These are phyloP conservation scores for Nitzschia sp. DNA, from an alignment of 108 stramenopile genomes.

Conservation along the genomic window DNA sequence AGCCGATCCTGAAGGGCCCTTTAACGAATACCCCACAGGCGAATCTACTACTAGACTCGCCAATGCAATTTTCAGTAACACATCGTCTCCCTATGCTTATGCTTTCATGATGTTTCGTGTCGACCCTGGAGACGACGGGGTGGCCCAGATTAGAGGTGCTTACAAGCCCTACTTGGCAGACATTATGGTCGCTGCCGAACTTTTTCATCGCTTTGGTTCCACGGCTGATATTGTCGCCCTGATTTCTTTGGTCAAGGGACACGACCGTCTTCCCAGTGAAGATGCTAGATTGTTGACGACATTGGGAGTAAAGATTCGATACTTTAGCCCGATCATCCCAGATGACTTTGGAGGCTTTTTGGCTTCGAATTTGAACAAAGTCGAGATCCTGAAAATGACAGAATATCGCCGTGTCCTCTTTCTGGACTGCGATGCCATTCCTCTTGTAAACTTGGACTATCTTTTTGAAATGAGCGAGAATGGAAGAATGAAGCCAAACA, in stretches of 20 bases:
- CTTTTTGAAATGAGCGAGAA: conserved; percentile 28
- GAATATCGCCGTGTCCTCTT: conserved; percentile 48
- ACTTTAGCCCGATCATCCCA: neutral
- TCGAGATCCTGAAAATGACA: conserved; percentile 36
- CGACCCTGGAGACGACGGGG: neutral
- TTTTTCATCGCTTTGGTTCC: neutral
- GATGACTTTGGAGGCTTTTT: neutral
- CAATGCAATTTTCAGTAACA: no score
- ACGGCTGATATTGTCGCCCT: neutral
- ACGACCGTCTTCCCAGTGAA: neutral
- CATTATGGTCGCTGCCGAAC: neutral
- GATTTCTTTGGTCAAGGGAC: neutral
- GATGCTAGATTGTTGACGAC: neutral
- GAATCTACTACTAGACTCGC: no score
- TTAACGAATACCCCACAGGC: no score
- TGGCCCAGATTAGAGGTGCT: neutral
- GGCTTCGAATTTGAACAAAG: conserved; percentile 13
- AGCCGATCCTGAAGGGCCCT: no score
- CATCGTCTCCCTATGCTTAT: neutral
- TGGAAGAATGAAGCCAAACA: conserved; percentile 2
- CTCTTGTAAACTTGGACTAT: conserved; percentile 47
- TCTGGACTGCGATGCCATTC: conserved; percentile 54
- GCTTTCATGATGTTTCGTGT: neutral
- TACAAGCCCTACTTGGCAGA: neutral
- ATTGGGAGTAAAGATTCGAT: neutral